Conservation (phyloP, 2,329 filamentous ascomycete species). For the Mycosphaerelloides madeirae region DNA sequence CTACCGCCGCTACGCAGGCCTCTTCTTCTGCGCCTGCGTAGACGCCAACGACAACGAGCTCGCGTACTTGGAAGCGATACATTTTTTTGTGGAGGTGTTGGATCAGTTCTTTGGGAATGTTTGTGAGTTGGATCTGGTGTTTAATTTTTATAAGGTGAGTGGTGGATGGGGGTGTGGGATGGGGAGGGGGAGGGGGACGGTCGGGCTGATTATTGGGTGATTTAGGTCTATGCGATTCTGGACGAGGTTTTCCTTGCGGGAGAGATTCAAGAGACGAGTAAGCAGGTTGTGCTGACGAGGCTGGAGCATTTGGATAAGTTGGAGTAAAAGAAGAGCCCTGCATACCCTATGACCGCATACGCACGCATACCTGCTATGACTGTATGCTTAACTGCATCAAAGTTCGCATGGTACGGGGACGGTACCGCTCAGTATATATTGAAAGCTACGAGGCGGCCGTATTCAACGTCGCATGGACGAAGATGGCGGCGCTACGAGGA, state of each 20-base stretch:
- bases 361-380: no score
- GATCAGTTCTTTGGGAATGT: conserved; percentile 99
- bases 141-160: conserved; percentile 65
- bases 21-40: conserved; percentile 99
- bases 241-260: conserved; percentile 97
- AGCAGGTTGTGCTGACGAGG: conserved; percentile 91
- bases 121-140: conserved; percentile 87
- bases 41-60: conserved; percentile 99
- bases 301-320: conserved; percentile 95
- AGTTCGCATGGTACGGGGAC: no score
- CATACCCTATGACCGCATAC: no score
- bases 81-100: conserved; percentile 98
- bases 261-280: conserved; percentile 98
- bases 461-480: no score
- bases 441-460: no score
- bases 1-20: conserved; percentile 94
- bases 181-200: neutral
- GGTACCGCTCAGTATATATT: no score
- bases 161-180: no score
- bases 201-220: conserved; percentile 11
- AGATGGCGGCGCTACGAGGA: no score
- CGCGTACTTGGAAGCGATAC: conserved; percentile 92
- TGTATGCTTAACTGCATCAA: no score
- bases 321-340: conserved; percentile 52
- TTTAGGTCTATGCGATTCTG: conserved; percentile 87